Base-by-base conservation (phyloP, 78 protist species). In the Dictyostelium citrinum region DNA sequence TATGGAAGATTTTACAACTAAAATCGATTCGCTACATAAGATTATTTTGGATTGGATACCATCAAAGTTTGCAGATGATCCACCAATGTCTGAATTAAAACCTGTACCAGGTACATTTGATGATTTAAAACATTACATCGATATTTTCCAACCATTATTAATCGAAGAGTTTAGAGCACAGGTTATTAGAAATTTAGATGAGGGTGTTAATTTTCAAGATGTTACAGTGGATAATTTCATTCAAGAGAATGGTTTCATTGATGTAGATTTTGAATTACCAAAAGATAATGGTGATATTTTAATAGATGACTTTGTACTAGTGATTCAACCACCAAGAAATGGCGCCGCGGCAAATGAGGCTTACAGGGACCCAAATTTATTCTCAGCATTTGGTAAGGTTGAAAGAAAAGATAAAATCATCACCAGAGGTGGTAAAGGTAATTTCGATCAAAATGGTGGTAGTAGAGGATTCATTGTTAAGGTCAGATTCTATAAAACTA, bases 101-200 rank as follows among this genome's bases (percentile, higher is more conserved):
- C 31, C 60, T 1, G 35, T 92, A 3, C 96, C 96, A 37, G 68
- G 43, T 4, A 29, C 91, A 9, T 92, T 92, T 41, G 60, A 72
- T n/a, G 74, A 58, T 68, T 29, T 76, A 16, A 22, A 33, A 5
- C 91, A 94, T 16, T 94, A 94, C 43, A 94, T 77, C 16, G 31
- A 60, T 1, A 78, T 94, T 20, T 94, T 94, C 37, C 61, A 88
- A 51, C 96, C 96, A 45, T 64, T 94, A 8, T 29, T 94, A 49
- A 33, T 94, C 0, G 88, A 85, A 29, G 96, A 94, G 22, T 81
- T 90, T 76, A 81, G 75, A 67, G 93, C 79, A 14, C 90, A 81
- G 22, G 70, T 94, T 1, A 11, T 64, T 6, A 81, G 83, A 27
- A 60, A 37, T n/a, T 7, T 90, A 6, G 96, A 92, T 0, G 96